These are phyloP conservation scores for Aspergillus carlsbadensis DNA, from an alignment of 495 filamentous ascomycete genomes.

Conservation along the genomic window DNA sequence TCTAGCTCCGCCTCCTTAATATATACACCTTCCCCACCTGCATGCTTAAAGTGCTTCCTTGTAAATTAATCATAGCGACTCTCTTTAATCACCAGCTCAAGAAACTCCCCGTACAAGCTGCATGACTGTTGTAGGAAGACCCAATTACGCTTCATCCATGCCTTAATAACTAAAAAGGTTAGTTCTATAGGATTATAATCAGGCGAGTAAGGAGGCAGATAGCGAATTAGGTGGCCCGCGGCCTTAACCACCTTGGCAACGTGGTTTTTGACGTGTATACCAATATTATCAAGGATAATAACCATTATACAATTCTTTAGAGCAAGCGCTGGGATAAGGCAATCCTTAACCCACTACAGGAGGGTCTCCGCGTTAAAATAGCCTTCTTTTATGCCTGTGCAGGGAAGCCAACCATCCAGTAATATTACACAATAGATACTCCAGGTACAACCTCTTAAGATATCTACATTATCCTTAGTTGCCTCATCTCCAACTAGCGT, in stretches of 20 bases:
- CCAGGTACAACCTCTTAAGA: not conserved
- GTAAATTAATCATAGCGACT: not conserved
- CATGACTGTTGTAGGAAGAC: not conserved
- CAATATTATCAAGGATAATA: no score
- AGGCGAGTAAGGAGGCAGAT: not conserved
- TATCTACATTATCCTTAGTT: not conserved
- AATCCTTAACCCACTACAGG: not conserved
- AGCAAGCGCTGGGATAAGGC: no score
- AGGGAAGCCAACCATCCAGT: no score
- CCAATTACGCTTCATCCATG: not conserved
- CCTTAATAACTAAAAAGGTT: not conserved
- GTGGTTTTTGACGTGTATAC: no score
- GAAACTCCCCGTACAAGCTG: not conserved
- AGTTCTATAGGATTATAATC: constrained; percentile 1
- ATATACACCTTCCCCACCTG: not conserved
- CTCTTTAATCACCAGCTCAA: not conserved
- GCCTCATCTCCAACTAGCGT: no score
- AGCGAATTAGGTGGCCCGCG: not conserved
- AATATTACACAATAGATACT: not conserved
- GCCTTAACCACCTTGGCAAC: no score
- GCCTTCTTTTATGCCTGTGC: not conserved
- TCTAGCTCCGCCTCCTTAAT: not conserved
- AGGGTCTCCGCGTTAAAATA: not conserved
- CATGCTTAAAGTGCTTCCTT: not conserved
- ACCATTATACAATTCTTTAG: no score